These are phyloP conservation scores for Apiospora pterosperma DNA, from an alignment of 2,329 filamentous ascomycete species.

Conservation along the genomic window DNA sequence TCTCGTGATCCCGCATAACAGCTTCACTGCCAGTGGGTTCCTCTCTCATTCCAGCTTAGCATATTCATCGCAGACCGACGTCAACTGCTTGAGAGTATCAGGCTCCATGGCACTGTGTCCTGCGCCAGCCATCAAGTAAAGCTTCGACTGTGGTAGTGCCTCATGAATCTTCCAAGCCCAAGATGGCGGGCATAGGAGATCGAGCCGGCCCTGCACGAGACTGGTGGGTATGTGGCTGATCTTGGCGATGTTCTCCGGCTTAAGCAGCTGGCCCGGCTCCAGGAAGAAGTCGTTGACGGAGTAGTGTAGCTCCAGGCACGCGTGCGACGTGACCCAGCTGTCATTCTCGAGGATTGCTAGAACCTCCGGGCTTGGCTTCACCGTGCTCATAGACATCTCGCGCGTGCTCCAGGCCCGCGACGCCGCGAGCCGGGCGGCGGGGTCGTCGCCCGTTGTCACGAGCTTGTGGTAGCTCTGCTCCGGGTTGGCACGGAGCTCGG, in stretches of 20 bases:
- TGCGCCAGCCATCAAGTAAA: constrained; percentile 29
- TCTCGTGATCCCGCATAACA: too few species aligned
- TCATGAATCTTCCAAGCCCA: constrained; percentile 39
- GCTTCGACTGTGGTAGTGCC: constrained; percentile 26
- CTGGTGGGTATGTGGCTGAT: constrained; percentile 25
- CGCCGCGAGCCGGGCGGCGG: constrained; percentile 23
- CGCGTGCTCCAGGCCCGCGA: constrained; percentile 33
- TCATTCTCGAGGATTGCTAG: constrained; percentile 27
- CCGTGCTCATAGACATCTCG: constrained; percentile 27
- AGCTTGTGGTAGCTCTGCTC: constrained; percentile 26
- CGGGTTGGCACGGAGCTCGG: constrained; percentile 21
- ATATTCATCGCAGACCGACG: constrained; percentile 9
- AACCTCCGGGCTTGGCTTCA: constrained; percentile 17
- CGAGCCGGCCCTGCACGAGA: constrained; percentile 43
- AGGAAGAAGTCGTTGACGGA: constrained; percentile 31
- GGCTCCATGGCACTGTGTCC: constrained; percentile 26
- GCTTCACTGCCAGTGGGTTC: neutral
- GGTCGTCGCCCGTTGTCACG: constrained; percentile 29
- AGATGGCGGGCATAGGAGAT: constrained; percentile 39
- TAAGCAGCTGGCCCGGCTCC: constrained; percentile 28
- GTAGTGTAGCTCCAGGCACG: constrained; percentile 35
- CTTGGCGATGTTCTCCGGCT: constrained; percentile 29
- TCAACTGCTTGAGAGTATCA: constrained; percentile 5
- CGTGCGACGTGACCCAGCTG: constrained; percentile 28
- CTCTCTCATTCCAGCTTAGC: neutral